Evolutionary conservation across 2,329 filamentous ascomycete genomes (phyloP), one percentile per base, ranked within the genome.

Genomic region (Iodosphaeria phyllophila): DNA sequence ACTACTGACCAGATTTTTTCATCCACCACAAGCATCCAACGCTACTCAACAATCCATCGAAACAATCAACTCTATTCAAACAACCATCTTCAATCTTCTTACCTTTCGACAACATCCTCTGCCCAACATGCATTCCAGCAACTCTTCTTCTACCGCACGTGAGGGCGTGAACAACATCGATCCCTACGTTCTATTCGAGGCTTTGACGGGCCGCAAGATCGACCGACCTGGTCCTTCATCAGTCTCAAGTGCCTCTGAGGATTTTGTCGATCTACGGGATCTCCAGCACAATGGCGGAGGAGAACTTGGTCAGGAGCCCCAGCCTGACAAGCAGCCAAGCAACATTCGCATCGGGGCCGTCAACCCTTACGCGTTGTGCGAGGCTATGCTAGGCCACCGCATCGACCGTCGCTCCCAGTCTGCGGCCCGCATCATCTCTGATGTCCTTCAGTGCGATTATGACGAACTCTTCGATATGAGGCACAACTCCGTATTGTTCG

Each of bases 381-480:
- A 57, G 40, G 49, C 52, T 13, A 42, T 57, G 26, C 36, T 57
- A 16, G 51, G 51, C 28, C 48, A 51, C 27, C 48, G 41, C 26
- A 41, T 57, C 12, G 47, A 57, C 34, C 40, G 43, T n/a, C 32
- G 36, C 22, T 50, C 48, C 15, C 36, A 45, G 12, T 38, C 37
- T 12, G 38, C 45, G 1, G 38, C 44, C 13, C 35, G 38, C 9
- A 43, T 58, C 28, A 33, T 58, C 15, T 44, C 49, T 23, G 50
- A 51, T 24, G 46, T 54, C 16, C 44, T 58, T 13, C 52, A 56
- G 40, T 56, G 52, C 11, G 52, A 57, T 36, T 58, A 58, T 27
- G 48, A 56, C 23, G 54, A 58, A 39, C 49, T 57, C 21, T 58
- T 58, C 25, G 54, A 57, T 37, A 39, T 56, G 45, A 52, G 48